Percentiles rank a stretch among this genome's conserved stretches.
phyloP scores from a whole-genome alignment of 2,329 filamentous ascomycete species.

The Fusarium caatingaense region DNA sequence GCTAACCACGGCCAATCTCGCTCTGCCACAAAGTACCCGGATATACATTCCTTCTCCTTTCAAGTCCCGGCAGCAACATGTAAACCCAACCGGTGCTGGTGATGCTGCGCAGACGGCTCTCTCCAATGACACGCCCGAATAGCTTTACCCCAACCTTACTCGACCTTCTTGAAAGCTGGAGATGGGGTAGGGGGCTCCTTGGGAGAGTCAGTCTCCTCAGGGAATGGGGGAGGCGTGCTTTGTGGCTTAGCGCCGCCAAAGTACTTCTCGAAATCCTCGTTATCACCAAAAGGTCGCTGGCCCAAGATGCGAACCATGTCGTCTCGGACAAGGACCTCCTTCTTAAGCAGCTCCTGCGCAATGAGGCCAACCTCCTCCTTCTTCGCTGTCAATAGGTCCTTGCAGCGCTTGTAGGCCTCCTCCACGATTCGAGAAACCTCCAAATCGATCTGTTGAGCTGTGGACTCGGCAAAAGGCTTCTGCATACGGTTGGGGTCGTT shows the following conservation, averaged over 20 bases:
- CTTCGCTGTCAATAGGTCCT: constrained; percentile 83
- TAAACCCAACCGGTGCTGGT: not conserved
- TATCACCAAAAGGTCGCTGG: constrained; percentile 83
- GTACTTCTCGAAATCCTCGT: constrained; percentile 92
- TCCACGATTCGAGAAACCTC: constrained; percentile 94
- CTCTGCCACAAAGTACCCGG: constrained; percentile 35
- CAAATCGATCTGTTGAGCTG: constrained; percentile 88
- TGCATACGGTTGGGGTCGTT: constrained; percentile 83
- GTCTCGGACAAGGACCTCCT: constrained; percentile 91
- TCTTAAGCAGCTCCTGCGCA: constrained; percentile 90
- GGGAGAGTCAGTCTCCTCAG: constrained; percentile 57
- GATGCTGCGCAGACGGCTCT: constrained; percentile 1
- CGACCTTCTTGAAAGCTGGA: constrained; percentile 53
- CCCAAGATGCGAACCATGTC: constrained; percentile 92
- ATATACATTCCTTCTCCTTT: constrained; percentile 37
- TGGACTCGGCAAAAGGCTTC: constrained; percentile 96
- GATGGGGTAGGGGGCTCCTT: constrained; percentile 52
- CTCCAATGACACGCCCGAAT: constrained; percentile 5
- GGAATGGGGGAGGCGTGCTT: constrained; percentile 69
- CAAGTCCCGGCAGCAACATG: not conserved
- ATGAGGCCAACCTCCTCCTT: constrained; percentile 89
- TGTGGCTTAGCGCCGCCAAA: constrained; percentile 74
- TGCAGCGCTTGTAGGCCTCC: constrained; percentile 91
- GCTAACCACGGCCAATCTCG: constrained; percentile 38
- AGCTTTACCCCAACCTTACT: constrained; percentile 31